Conservation (phyloP, 1,284 basidiomycete species). For the Sporisorium graminicola region DNA sequence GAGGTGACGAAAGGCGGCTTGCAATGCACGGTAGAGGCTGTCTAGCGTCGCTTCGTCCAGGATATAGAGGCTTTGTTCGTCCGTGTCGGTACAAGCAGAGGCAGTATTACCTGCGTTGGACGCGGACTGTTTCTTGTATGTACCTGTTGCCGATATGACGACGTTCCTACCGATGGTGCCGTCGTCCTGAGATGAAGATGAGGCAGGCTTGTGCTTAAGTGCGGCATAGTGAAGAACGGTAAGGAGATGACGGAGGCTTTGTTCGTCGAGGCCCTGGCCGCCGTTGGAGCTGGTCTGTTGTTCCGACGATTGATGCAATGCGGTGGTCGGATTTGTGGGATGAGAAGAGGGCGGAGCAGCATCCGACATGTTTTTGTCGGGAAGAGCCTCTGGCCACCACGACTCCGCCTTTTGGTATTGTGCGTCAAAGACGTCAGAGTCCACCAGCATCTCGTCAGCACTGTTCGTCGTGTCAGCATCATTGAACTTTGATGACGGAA, state of each 20-base stretch:
- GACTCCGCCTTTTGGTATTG: slow-evolving; percentile 28
- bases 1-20: slow-evolving; percentile 41
- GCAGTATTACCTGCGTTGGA: neutral
- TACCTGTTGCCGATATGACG: slow-evolving; percentile 31
- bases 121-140: slow-evolving; percentile 33
- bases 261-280: slow-evolving; percentile 46
- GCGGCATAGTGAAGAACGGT: slow-evolving; percentile 50
- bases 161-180: slow-evolving; percentile 27
- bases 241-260: slow-evolving; percentile 42
- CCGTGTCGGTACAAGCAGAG: neutral
- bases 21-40: slow-evolving; percentile 40
- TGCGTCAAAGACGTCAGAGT: slow-evolving; percentile 32
- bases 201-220: slow-evolving; percentile 11
- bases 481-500: slow-evolving; percentile 30
- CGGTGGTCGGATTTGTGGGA: neutral
- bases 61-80: slow-evolving; percentile 11
- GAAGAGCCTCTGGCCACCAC: slow-evolving; percentile 51
- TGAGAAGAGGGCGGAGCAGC: slow-evolving; percentile 7
- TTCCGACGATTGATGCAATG: neutral
- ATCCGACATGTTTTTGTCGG: slow-evolving; percentile 14
- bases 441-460: slow-evolving; percentile 2
- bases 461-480: neutral
- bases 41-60: slow-evolving; percentile 41
- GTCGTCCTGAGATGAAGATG: slow-evolving; percentile 3
- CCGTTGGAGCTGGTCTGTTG: neutral